These are phyloP conservation scores for Pythium brassicae DNA, from an alignment of 352 stramenopile species.

Conservation along the genomic window DNA sequence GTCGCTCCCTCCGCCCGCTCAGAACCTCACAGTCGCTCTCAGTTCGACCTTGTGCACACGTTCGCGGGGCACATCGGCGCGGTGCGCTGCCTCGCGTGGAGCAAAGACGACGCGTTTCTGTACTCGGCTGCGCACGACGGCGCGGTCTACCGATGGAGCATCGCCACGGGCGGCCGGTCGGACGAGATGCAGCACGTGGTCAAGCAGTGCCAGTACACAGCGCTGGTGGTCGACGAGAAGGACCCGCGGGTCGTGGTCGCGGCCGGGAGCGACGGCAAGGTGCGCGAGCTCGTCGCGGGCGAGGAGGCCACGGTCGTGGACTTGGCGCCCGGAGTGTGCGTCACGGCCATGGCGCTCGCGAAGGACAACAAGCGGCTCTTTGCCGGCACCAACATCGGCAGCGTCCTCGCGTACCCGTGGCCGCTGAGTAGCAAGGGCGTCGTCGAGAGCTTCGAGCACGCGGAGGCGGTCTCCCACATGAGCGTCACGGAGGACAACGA, in stretches of 20 bases:
- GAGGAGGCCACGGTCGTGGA: slow-evolving; percentile 58
- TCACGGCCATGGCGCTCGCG: slow-evolving; percentile 57
- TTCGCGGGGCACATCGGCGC: slow-evolving; percentile 80
- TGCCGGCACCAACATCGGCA: slow-evolving; percentile 55
- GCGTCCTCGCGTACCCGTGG: slow-evolving; percentile 59
- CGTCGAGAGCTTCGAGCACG: slow-evolving; percentile 51
- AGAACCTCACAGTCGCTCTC: too few relatives aligned
- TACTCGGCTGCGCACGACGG: slow-evolving; percentile 79
- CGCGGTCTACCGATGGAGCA: slow-evolving; percentile 77
- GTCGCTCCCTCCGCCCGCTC: too few relatives aligned
- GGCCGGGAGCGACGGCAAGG: slow-evolving; percentile 57
- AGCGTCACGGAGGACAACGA: slow-evolving; percentile 74
- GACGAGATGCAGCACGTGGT: slow-evolving; percentile 73
- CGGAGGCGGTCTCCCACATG: slow-evolving; percentile 58
- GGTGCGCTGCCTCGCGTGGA: slow-evolving; percentile 64
- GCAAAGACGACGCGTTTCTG: slow-evolving; percentile 63
- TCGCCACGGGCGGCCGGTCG: slow-evolving; percentile 42
- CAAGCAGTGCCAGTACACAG: slow-evolving; percentile 74
- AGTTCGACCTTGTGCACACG: slow-evolving; percentile 60
- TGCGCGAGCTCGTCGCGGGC: slow-evolving; percentile 54
- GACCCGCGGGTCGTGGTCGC: slow-evolving; percentile 51
- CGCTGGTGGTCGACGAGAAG: slow-evolving; percentile 43
- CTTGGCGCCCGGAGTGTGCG: slow-evolving; percentile 26
- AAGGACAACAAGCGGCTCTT: slow-evolving; percentile 64
- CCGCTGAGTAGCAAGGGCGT: slow-evolving; percentile 39